Percentiles rank a stretch among this genome's conserved stretches.
Evolutionary conservation across 1,284 basidiomycete genomes (phyloP).

Genomic region (Puccinia novopanici): DNA sequence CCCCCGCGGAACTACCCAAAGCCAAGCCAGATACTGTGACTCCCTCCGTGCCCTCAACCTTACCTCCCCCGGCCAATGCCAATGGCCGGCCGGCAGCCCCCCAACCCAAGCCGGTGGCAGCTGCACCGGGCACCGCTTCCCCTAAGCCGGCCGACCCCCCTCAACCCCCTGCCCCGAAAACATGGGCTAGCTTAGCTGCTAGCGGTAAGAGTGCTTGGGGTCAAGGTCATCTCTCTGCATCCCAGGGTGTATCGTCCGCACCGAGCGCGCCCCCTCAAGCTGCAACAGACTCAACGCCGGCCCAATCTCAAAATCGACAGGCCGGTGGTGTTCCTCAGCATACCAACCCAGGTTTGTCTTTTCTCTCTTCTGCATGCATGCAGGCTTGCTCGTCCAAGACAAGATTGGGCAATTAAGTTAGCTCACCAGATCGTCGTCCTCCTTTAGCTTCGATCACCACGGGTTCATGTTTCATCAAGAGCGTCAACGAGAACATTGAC

Average conservation of each 20-base stretch:
- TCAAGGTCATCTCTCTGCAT: constrained; percentile 71
- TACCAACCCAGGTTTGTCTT: constrained; percentile 31
- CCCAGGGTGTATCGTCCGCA: constrained; percentile 68
- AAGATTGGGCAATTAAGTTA: constrained; percentile 52
- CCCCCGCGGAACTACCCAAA: constrained; percentile 31
- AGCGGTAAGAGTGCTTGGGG: constrained; percentile 77
- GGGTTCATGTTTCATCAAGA: constrained; percentile 60
- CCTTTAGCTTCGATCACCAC: constrained; percentile 33
- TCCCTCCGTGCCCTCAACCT: constrained; percentile 52
- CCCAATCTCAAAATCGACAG: constrained; percentile 53
- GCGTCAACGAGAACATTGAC: constrained; percentile 74
- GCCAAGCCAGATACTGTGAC: constrained; percentile 24
- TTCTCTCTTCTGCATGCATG: constrained; percentile 65
- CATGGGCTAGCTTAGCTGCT: constrained; percentile 88
- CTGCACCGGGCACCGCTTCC: constrained; percentile 57
- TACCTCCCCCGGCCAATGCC: constrained; percentile 53
- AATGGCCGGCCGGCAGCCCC: constrained; percentile 47
- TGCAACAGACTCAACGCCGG: constrained; percentile 62
- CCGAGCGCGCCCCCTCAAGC: constrained; percentile 63
- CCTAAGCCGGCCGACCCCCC: constrained; percentile 62
- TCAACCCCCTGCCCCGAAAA: constrained; percentile 69
- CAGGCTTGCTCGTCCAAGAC: constrained; percentile 77
- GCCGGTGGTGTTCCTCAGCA: constrained; percentile 17
- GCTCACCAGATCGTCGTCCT: constrained; percentile 21
- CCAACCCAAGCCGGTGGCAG: constrained; percentile 57